Percentiles rank a stretch among this genome's conserved stretches.
These are phyloP conservation scores for Maudiozyma barnettii DNA, from an alignment of 805 yeast species.

Conservation along the genomic window DNA sequence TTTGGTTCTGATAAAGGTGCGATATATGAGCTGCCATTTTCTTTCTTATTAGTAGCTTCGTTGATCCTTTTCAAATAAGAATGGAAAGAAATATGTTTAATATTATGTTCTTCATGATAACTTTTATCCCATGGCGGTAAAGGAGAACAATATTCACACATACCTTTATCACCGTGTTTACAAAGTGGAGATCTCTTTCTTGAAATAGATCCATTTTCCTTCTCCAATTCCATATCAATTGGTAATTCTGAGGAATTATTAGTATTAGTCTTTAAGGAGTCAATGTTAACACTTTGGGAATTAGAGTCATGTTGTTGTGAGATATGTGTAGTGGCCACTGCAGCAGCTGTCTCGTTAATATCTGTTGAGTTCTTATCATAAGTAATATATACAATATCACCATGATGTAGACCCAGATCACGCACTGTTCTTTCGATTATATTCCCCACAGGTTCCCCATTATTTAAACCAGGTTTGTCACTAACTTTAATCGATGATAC, in stretches of 20 bases:
- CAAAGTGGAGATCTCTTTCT: conserved; percentile 59
- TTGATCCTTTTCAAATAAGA: conserved; percentile 68
- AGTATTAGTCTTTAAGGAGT: background rate
- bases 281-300: background rate
- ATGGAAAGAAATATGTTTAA: conserved; percentile 84
- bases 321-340: background rate
- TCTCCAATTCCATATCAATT: conserved; percentile 59
- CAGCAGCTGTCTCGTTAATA: background rate
- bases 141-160: conserved; percentile 97
- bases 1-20: conserved; percentile 69
- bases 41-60: conserved; percentile 53
- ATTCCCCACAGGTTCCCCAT: conserved; percentile 18
- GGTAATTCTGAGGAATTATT: conserved; percentile 36
- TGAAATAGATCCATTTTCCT: conserved; percentile 60
- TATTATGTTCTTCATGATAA: conserved; percentile 62
- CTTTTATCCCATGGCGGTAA: conserved; percentile 88
- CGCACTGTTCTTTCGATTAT: conserved; percentile 26
- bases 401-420: conserved; percentile 47
- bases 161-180: conserved; percentile 84
- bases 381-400: conserved; percentile 45
- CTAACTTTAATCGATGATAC: conserved; percentile 21
- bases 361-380: conserved; percentile 16
- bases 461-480: conserved; percentile 18
- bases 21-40: conserved; percentile 56
- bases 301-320: conserved; percentile 5